Base-by-base conservation (phyloP, 106 monocot species). In the Platanthera guangdongensis region DNA sequence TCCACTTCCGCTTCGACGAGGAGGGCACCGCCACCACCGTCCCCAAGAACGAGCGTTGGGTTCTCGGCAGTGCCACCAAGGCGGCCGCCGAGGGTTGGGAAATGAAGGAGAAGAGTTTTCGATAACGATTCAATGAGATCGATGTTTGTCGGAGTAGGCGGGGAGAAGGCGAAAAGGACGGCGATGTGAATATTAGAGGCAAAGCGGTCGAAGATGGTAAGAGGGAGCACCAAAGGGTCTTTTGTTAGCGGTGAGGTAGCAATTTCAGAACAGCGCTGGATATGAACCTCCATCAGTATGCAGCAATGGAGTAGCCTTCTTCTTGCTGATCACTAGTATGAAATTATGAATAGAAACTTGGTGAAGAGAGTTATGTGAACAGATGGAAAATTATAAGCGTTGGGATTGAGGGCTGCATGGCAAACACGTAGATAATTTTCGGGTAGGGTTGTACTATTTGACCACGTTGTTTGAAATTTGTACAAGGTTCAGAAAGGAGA, bases 121-220 rank as follows among this genome's bases (percentile, higher is more conserved):
- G 57, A 8, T 4, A 91, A 74, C 22, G 77, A 79, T 10, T 78
- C 32, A 10, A 80, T 74, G 63, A 91, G 28, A 0, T 30, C 76
- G 9, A 57, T 6, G 57, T 85, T 85, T 21, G 82, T 8, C 8
- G 85, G 74, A 14, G 82, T 80, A 8, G 85, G 82, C 5, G 88
- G 59, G 19, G 51, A 51, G 65, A 88, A 91, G 59, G 88, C 84
- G 19, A 64, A 83, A 59, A 91, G 13, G 71, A 70, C 50, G 49
- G 74, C 69, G 45, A 80, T n/a, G 67, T 88, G 80, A 51, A 82
- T 47, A 79, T 72, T 19, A 68, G 54, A 9, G 21, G 88, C 80
- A 46, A 73, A 76, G 51, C 75, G 80, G 75, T 85, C 88, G 72
- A 88, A 88, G 71, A 88, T 25, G 71, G 76, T 84, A 76, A 88